phyloP scores from a whole-genome alignment of 2,329 filamentous ascomycete species.

The Macrophomina tecta region DNA sequence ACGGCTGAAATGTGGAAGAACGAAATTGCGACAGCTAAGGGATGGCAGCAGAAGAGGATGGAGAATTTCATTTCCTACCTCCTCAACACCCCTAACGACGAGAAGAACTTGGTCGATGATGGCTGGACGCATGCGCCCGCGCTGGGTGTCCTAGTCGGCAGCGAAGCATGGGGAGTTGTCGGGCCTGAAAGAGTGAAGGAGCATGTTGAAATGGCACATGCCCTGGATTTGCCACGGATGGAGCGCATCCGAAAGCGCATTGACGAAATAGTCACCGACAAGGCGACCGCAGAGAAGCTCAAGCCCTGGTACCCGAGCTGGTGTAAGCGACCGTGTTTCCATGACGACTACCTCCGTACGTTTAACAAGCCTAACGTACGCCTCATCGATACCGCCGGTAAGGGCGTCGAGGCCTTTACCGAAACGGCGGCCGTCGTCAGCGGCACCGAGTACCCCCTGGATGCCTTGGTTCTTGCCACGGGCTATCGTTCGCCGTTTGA shows the following conservation, averaged over 20 bases:
- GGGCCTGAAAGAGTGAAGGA: conserved; percentile 42
- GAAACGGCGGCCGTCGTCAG: conserved; percentile 54
- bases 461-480: conserved; percentile 55
- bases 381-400: conserved; percentile 66
- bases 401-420: conserved; percentile 57
- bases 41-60: conserved; percentile 58
- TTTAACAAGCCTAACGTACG: conserved; percentile 67
- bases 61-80: conserved; percentile 53
- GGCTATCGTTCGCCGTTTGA: conserved; percentile 46
- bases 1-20: conserved; percentile 50
- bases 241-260: conserved; percentile 56
- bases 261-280: conserved; percentile 60
- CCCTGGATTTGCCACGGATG: conserved; percentile 50
- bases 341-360: conserved; percentile 62
- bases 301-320: conserved; percentile 66
- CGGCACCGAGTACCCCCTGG: conserved; percentile 56
- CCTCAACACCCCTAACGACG: conserved; percentile 36
- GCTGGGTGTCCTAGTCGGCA: conserved; percentile 46
- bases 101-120: conserved; percentile 58
- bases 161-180: conserved; percentile 33
- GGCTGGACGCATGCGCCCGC: conserved; percentile 53
- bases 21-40: conserved; percentile 42
- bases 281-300: conserved; percentile 57
- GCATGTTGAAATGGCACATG: conserved; percentile 42
- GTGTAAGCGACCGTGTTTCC: conserved; percentile 70